phyloP scores from a whole-genome alignment of 805 yeast species.

The Sugiyamaella mastotermitis region DNA sequence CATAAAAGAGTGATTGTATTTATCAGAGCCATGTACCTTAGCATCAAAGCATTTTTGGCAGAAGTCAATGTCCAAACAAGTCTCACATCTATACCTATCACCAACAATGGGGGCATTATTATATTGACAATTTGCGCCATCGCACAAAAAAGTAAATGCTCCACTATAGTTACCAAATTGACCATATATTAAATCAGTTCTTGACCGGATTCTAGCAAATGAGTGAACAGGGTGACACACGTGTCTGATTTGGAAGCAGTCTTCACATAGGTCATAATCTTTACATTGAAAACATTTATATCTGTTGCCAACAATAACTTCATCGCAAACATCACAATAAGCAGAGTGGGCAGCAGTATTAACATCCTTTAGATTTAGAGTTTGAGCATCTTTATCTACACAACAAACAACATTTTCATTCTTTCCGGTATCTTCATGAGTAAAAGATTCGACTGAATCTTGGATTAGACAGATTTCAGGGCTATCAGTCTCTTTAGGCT shows the following conservation, averaged over 20 bases:
- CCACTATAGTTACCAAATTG: too few species aligned
- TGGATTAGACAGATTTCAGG: too few species aligned
- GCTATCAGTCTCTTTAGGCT: slow-evolving; percentile 41
- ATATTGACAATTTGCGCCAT: slow-evolving; percentile 25
- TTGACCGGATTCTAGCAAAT: slow-evolving; percentile 14
- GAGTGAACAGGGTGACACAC: slow-evolving; percentile 18
- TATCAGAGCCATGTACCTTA: neutral
- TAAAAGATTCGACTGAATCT: too few species aligned
- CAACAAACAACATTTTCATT: too few species aligned
- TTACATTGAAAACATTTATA: slow-evolving; percentile 43
- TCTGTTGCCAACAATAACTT: slow-evolving; percentile 35
- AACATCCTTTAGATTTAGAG: too few species aligned
- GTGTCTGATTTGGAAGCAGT: slow-evolving; percentile 25
- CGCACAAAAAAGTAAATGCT: slow-evolving; percentile 20
- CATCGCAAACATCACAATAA: slow-evolving; percentile 23
- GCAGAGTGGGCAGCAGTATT: slow-evolving; percentile 21
- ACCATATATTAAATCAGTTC: slow-evolving; percentile 4
- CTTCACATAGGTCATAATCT: slow-evolving; percentile 44
- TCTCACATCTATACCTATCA: slow-evolving; percentile 41
- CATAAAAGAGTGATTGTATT: slow-evolving; percentile 10
- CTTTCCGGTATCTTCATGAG: too few species aligned
- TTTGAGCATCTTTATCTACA: too few species aligned
- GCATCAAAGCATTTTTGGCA: slow-evolving; percentile 34
- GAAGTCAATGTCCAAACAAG: slow-evolving; percentile 44
- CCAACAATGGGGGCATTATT: slow-evolving; percentile 31